A percentile compares a stretch with the other conserved stretches of the same genome.
phyloP scores from a whole-genome alignment of 169 alveolate genomes.

The Plasmodium falciparum region DNA sequence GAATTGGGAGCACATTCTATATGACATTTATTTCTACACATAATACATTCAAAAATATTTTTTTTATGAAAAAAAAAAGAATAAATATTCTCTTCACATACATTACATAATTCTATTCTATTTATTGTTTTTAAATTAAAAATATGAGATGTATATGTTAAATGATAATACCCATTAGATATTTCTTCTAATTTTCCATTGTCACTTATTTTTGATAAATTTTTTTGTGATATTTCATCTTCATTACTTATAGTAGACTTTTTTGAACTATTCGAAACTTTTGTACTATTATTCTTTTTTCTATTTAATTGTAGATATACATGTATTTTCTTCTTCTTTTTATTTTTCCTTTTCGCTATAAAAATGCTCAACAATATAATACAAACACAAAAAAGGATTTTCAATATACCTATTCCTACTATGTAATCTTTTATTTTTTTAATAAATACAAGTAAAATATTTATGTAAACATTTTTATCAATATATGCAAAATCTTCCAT shows the following conservation, averaged over 20 bases:
- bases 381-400: slow-evolving; percentile 45
- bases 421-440: slow-evolving; percentile 49
- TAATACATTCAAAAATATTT: slow-evolving; percentile 66
- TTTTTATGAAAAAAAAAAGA: slow-evolving; percentile 62
- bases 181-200: slow-evolving; percentile 10
- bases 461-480: slow-evolving; percentile 74
- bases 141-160: slow-evolving; percentile 55
- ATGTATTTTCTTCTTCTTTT: slow-evolving; percentile 52
- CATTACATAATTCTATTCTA: slow-evolving; percentile 58
- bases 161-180: slow-evolving; percentile 21
- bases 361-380: slow-evolving; percentile 43
- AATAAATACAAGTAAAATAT: slow-evolving; percentile 28
- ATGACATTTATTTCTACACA: slow-evolving; percentile 66
- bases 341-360: slow-evolving; percentile 59
- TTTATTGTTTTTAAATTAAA: slow-evolving; percentile 37
- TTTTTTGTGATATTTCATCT: slow-evolving; percentile 8
- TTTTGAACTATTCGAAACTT: neutral
- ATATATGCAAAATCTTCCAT: slow-evolving; percentile 74
- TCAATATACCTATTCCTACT: slow-evolving; percentile 42
- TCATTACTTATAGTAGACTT: slow-evolving; percentile 18
- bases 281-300: neutral
- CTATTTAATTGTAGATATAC: slow-evolving; percentile 48
- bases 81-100: slow-evolving; percentile 65
- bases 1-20: slow-evolving; percentile 72
- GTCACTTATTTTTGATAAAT: slow-evolving; percentile 8